Conservation (phyloP, 805 yeast genomes). For the Nakazawaea siamensis region DNA sequence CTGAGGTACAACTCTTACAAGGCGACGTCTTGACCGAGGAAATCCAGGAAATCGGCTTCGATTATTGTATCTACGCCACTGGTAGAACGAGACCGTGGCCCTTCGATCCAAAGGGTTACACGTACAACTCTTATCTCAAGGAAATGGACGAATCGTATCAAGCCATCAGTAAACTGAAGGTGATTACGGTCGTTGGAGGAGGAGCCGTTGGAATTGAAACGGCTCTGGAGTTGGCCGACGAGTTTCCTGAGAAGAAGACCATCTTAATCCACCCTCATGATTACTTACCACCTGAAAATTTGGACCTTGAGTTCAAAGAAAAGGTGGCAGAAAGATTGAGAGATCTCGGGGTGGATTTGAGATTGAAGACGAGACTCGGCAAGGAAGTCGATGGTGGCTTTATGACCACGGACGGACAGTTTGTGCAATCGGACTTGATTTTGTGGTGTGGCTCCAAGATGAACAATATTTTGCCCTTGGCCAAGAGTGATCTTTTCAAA, state of each 20-base stretch:
- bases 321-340: slow-evolving; percentile 14
- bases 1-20: slow-evolving; percentile 4
- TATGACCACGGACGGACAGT: slow-evolving; percentile 16
- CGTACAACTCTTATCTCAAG: slow-evolving; percentile 24
- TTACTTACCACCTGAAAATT: slow-evolving; percentile 29
- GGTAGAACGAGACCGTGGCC: slow-evolving; percentile 50
- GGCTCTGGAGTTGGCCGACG: slow-evolving; percentile 36
- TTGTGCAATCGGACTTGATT: slow-evolving; percentile 22
- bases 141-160: slow-evolving; percentile 32
- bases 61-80: slow-evolving; percentile 37
- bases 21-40: neutral
- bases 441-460: slow-evolving; percentile 29
- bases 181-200: slow-evolving; percentile 40
- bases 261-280: slow-evolving; percentile 33
- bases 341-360: slow-evolving; percentile 16
- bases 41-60: slow-evolving; percentile 26
- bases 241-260: slow-evolving; percentile 28
- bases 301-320: slow-evolving; percentile 16
- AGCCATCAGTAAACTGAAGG: slow-evolving; percentile 25
- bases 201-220: slow-evolving; percentile 47
- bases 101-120: slow-evolving; percentile 38
- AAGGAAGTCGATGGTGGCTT: slow-evolving; percentile 17
- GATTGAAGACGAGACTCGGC: slow-evolving; percentile 24
- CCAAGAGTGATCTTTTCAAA: slow-evolving; percentile 13
- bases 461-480: slow-evolving; percentile 24